Evolutionary conservation across 148 eudicot species (phyloP).

Genomic region (Vaccinium corymbosum): DNA sequence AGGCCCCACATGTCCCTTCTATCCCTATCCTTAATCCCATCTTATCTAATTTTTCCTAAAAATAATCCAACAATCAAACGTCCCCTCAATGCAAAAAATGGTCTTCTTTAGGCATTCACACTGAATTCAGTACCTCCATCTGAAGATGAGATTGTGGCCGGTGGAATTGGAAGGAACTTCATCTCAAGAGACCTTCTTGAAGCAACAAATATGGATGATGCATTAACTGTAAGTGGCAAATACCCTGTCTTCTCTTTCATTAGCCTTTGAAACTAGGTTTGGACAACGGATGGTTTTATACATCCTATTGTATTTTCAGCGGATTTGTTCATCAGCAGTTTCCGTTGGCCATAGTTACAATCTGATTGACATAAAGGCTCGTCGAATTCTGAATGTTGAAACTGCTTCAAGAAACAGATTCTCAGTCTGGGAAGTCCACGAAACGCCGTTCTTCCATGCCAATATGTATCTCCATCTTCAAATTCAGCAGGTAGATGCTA

Average conservation of each 20-base stretch:
- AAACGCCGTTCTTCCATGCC: conserved; percentile 75
- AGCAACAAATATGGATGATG: conserved; percentile 66
- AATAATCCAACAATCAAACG: not conserved
- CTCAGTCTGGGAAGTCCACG: conserved; percentile 47
- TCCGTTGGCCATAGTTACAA: conserved; percentile 96
- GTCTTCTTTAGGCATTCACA: conserved; percentile 62
- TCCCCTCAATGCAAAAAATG: not conserved
- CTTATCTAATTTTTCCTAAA: no score
- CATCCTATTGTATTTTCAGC: conserved; percentile 39
- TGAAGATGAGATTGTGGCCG: conserved; percentile 56
- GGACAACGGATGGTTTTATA: not conserved
- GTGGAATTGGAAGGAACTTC: conserved; percentile 77
- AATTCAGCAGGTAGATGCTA: conserved; percentile 54
- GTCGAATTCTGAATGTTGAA: conserved; percentile 73
- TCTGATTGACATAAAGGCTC: conserved; percentile 51
- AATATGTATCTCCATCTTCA: conserved; percentile 89
- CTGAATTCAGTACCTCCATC: conserved; percentile 86
- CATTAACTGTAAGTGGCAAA: conserved; percentile 44
- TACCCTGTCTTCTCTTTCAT: not conserved
- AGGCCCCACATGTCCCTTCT: no score
- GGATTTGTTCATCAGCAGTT: conserved; percentile 53
- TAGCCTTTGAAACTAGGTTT: not conserved
- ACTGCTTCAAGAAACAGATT: conserved; percentile 67
- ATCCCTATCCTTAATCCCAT: no score
- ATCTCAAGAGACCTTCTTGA: conserved; percentile 83